A percentile compares a stretch with the other conserved stretches of the same genome.
Conservation (phyloP, 2,329 filamentous ascomycete species). For the Fusarium verticillioides region DNA sequence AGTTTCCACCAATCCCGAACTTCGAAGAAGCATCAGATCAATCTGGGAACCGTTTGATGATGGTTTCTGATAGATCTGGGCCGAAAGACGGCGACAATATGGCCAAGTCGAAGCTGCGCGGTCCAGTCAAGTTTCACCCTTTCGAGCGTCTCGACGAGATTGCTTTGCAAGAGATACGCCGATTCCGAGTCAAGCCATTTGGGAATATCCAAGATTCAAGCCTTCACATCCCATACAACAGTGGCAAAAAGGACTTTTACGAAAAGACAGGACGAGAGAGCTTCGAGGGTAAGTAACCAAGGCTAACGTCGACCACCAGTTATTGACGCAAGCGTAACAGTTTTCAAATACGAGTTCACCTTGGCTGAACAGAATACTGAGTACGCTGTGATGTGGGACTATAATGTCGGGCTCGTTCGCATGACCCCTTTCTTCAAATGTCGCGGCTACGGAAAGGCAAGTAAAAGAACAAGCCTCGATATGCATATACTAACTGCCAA, state of each 20-base stretch:
- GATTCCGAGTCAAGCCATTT: constrained; percentile 74
- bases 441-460: constrained; percentile 85
- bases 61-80: constrained; percentile 15
- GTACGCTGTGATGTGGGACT: constrained; percentile 95
- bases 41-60: constrained; percentile 12
- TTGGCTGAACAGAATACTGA: constrained; percentile 72
- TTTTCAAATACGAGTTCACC: constrained; percentile 75
- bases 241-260: constrained; percentile 89
- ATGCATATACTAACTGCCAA: constrained; percentile 19
- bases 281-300: constrained; percentile 76
- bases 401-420: constrained; percentile 91
- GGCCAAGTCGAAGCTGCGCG: constrained; percentile 70
- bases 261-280: constrained; percentile 87
- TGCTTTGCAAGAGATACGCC: constrained; percentile 67
- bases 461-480: constrained; percentile 4
- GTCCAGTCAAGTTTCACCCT: constrained; percentile 77
- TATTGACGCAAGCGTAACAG: constrained; percentile 28
- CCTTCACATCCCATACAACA: constrained; percentile 91
- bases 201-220: constrained; percentile 70
- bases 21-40: constrained; percentile 12
- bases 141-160: constrained; percentile 73
- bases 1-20: constrained; percentile 30
- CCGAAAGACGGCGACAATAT: constrained; percentile 60
- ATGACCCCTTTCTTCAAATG: constrained; percentile 97
- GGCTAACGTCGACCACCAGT: constrained; percentile 2